Evolutionary conservation across 331 rosid genomes (phyloP), one percentile per base, ranked within the genome.

Genomic region (Telfairia occidentalis): DNA sequence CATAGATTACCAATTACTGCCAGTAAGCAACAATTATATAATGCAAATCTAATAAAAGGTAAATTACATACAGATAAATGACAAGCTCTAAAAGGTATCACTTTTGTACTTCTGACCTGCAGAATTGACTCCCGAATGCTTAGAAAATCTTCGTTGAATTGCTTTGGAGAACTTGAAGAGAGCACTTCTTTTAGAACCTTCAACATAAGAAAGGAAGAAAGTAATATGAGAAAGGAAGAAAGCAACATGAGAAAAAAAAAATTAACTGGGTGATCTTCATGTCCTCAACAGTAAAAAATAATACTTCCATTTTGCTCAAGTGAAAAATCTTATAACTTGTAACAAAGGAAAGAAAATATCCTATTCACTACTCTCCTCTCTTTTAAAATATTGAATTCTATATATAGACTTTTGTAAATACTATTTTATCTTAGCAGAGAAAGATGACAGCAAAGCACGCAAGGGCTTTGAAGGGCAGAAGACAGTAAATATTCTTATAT

Each of bases 171-270:
- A 70, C 84, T 87, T 1, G 93, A 84, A 60, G 84, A 79, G 61
- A 92, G 87, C 59, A 87, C 87, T 78, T 90, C 96, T 81, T 84
- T 90, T 78, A 92, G 77, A 76, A 81, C 90, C 98, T 92, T 72
- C 28, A 50, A 81, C 40, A 30, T 29, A 37, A 37, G 67, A 74
- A 15, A 55, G 15, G 48, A 54, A 54, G 48, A 64, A 7, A n/a
- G n/a, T n/a, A 50, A 81, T 26, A 30, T 29, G 23, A 37, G 67
- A 74, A 15, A 55, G 15, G 48, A 54, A 54, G 48, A 64, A 64
- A 64, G 9, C 71, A 64, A 65, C 13, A 40, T n/a, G n/a, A n/a
- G n/a, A 64, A 6, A 58, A 58, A 12, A 64, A 34, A 34, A 61
- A 7, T 16, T 3, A 30, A 48, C 48, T 19, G 28, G 12, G n/a